Percentiles rank a stretch among this genome's conserved stretches.
These are phyloP conservation scores for Metschnikowia aberdeeniae DNA, from an alignment of 805 yeast genomes.

Conservation along the genomic window DNA sequence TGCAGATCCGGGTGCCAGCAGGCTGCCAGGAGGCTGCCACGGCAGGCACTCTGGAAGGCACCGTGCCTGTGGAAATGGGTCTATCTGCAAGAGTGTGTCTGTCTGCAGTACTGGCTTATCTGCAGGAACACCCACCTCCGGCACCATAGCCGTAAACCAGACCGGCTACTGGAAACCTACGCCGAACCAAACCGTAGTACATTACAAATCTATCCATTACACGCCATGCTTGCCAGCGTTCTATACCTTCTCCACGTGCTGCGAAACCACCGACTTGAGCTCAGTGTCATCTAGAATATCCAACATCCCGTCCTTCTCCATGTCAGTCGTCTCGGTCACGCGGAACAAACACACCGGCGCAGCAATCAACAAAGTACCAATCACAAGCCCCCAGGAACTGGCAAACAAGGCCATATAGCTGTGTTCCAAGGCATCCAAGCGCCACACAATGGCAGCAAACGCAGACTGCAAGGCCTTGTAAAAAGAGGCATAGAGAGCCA, in stretches of 20 bases:
- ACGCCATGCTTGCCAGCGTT: not conserved
- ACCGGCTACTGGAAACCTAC: too few relatives aligned
- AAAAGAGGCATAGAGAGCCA: slow-evolving; percentile 55
- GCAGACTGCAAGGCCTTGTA: slow-evolving; percentile 64
- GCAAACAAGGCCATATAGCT: slow-evolving; percentile 43
- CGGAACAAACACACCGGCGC: slow-evolving; percentile 42
- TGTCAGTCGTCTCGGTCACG: slow-evolving; percentile 42
- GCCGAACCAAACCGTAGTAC: too few relatives aligned
- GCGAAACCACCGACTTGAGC: slow-evolving; percentile 23
- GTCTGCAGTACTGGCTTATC: too few relatives aligned
- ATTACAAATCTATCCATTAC: too few relatives aligned
- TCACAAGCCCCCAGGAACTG: slow-evolving; percentile 49
- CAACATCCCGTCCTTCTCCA: slow-evolving; percentile 29
- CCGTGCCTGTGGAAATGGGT: too few relatives aligned
- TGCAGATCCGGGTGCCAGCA: too few relatives aligned
- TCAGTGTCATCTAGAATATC: slow-evolving; percentile 23
- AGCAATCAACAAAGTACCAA: slow-evolving; percentile 46
- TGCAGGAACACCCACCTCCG: too few relatives aligned
- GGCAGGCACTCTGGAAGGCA: too few relatives aligned
- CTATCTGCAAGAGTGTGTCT: too few relatives aligned
- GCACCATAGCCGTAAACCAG: too few relatives aligned
- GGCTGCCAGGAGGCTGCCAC: too few relatives aligned
- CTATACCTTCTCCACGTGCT: slow-evolving; percentile 7
- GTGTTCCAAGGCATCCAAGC: slow-evolving; percentile 43
- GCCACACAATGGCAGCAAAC: slow-evolving; percentile 60